Conservation (phyloP, 2,329 filamentous ascomycete genomes). For the Neofusicoccum ribis region DNA sequence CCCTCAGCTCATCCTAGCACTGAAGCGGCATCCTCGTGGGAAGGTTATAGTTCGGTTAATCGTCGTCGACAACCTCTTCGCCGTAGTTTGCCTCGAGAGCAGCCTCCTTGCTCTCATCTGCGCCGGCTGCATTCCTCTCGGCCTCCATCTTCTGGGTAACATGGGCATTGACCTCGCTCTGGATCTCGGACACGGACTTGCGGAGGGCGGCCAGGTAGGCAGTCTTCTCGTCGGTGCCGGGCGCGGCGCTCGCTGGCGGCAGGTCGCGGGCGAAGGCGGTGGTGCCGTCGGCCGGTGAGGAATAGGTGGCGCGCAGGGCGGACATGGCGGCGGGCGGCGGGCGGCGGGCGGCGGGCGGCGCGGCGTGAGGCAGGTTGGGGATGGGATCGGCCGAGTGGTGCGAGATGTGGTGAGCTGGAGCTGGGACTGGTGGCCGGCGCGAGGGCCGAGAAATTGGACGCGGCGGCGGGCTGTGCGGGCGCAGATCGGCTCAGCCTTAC, state of each 20-base stretch:
- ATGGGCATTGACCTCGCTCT: slow-evolving; percentile 68
- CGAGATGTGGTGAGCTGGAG: slow-evolving; percentile 21
- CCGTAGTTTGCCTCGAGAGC: slow-evolving; percentile 73
- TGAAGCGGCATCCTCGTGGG: not conserved
- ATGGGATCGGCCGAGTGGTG: slow-evolving; percentile 32
- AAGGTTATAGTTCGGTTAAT: not conserved
- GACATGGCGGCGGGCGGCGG: slow-evolving; percentile 25
- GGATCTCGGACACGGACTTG: slow-evolving; percentile 57
- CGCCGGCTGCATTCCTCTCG: slow-evolving; percentile 53
- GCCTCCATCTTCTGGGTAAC: slow-evolving; percentile 74
- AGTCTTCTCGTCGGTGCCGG: slow-evolving; percentile 53
- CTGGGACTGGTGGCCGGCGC: too few species aligned
- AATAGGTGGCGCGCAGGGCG: slow-evolving; percentile 54
- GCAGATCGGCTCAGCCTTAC: slow-evolving; percentile 19
- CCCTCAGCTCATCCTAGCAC: not conserved
- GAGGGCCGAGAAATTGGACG: not conserved
- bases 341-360: slow-evolving; percentile 5
- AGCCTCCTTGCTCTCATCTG: slow-evolving; percentile 39
- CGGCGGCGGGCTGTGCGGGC: not conserved
- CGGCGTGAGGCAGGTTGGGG: slow-evolving; percentile 13
- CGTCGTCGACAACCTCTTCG: slow-evolving; percentile 73
- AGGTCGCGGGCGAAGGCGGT: slow-evolving; percentile 27
- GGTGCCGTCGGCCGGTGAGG: slow-evolving; percentile 49
- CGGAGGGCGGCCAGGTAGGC: slow-evolving; percentile 63
- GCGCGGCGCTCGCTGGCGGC: slow-evolving; percentile 25